Evolutionary conservation across 306 rosid species (phyloP).

Genomic region (Quercus ilex): DNA sequence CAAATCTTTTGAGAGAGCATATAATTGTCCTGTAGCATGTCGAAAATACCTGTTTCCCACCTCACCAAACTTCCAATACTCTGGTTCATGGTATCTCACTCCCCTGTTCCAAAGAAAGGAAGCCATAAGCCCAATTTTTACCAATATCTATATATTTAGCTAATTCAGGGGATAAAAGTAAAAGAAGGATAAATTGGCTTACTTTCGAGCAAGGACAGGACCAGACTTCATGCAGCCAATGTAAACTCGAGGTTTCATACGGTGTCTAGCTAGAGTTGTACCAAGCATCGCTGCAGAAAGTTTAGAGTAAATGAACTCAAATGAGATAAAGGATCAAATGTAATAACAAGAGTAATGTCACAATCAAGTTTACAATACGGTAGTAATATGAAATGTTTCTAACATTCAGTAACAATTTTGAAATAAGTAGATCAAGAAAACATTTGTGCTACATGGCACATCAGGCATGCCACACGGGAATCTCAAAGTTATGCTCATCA

Average conservation of each 20-base stretch:
- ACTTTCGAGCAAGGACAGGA: slow-evolving; percentile 85
- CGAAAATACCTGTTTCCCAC: slow-evolving; percentile 89
- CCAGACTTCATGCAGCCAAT: slow-evolving; percentile 98
- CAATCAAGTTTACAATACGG: slow-evolving; percentile 2
- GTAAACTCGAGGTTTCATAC: slow-evolving; percentile 61
- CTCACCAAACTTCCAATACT: slow-evolving; percentile 88
- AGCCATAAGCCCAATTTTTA: slow-evolving; percentile 17
- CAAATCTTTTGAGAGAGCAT: slow-evolving; percentile 79
- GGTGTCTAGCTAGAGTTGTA: slow-evolving; percentile 50
- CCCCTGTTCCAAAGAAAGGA: slow-evolving; percentile 50
- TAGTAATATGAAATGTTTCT: neutral
- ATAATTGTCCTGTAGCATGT: slow-evolving; percentile 89
- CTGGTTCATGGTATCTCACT: slow-evolving; percentile 89
- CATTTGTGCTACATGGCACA: neutral
- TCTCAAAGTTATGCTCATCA: neutral
- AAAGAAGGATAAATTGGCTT: slow-evolving; percentile 27
- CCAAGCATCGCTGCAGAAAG: slow-evolving; percentile 65
- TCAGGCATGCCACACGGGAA: neutral
- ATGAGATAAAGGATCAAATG: slow-evolving; percentile 8
- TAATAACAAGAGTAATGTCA: neutral
- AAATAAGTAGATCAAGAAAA: neutral
- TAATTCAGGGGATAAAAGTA: neutral
- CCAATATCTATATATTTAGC: neutral
- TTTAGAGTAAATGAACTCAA: slow-evolving; percentile 9
- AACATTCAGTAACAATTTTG: neutral